phyloP scores from a whole-genome alignment of 768 basidiomycete species.

The Russula foetens region DNA sequence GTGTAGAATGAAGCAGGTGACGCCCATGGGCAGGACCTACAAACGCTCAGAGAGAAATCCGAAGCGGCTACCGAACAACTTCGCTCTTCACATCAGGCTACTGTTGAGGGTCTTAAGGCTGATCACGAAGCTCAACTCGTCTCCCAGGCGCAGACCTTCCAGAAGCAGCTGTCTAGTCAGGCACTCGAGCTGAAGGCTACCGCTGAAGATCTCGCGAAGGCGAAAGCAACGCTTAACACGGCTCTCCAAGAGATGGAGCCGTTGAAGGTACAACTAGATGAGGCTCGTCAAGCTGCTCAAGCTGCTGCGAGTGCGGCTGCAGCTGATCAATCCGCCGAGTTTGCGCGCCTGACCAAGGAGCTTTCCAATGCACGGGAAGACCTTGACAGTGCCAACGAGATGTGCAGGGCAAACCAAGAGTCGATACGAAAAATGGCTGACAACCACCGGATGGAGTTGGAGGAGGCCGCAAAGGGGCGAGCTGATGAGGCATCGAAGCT shows the following conservation, averaged over 20 bases:
- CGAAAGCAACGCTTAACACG: conserved; percentile 51
- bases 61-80: conserved; percentile 63
- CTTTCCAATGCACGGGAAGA: conserved; percentile 62
- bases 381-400: conserved; percentile 52
- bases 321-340: conserved; percentile 45
- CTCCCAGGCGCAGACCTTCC: conserved; percentile 43
- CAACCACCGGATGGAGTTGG: conserved; percentile 64
- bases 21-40: conserved; percentile 61
- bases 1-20: conserved; percentile 61
- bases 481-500: conserved; percentile 65
- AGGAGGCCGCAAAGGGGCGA: conserved; percentile 61
- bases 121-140: conserved; percentile 59
- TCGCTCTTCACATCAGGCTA: conserved; percentile 48
- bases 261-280: conserved; percentile 57
- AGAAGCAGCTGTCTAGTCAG: conserved; percentile 56
- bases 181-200: conserved; percentile 76
- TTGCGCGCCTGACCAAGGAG: conserved; percentile 49
- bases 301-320: conserved; percentile 28
- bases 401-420: conserved; percentile 58
- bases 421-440: conserved; percentile 63
- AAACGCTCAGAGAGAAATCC: conserved; percentile 58
- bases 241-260: conserved; percentile 46
- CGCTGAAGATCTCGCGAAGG: conserved; percentile 72
- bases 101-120: conserved; percentile 51
- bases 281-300: conserved; percentile 41